phyloP scores from a whole-genome alignment of 2,329 filamentous ascomycete species.

The Cladosporium austrohemisphaericum region DNA sequence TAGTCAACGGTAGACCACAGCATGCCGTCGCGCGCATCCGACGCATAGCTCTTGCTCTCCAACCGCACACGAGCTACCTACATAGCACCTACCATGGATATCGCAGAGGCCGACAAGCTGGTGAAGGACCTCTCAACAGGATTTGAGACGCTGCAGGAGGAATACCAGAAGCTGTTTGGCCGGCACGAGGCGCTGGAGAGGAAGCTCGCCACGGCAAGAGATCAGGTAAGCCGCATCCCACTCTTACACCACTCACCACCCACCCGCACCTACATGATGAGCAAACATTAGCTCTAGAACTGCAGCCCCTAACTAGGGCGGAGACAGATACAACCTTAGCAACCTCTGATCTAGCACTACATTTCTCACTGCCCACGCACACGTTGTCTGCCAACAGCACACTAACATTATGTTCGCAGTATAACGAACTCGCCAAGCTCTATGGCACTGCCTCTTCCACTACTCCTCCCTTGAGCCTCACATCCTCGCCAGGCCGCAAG shows the following conservation, averaged over 20 bases:
- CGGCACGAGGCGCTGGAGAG: constrained; percentile 45
- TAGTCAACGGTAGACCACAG: constrained; percentile 10
- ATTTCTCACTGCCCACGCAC: not conserved
- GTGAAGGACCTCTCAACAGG: constrained; percentile 43
- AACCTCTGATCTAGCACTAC: constrained; percentile 12
- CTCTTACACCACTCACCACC: not conserved
- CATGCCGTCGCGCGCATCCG: constrained; percentile 8
- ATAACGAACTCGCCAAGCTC: constrained; percentile 32
- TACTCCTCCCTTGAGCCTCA: constrained; percentile 32
- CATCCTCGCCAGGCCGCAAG: constrained; percentile 29
- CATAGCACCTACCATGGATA: constrained; percentile 1
- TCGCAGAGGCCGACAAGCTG: constrained; percentile 16
- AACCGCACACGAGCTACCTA: not conserved
- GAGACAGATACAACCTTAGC: constrained; percentile 14
- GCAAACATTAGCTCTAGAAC: constrained; percentile 17
- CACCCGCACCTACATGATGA: constrained; percentile 13
- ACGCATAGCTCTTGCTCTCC: constrained; percentile 4
- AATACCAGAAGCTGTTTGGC: constrained; percentile 45
- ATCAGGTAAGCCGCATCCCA: constrained; percentile 39
- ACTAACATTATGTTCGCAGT: constrained; percentile 23
- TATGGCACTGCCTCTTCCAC: constrained; percentile 22
- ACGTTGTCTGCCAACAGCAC: not conserved
- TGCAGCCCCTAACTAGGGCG: constrained; percentile 12
- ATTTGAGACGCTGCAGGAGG: constrained; percentile 45
- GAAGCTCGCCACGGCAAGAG: constrained; percentile 46